A percentile compares a stretch with the other conserved stretches of the same genome.
Conservation (phyloP, 805 yeast genomes). For the Lachancea quebecensis region DNA sequence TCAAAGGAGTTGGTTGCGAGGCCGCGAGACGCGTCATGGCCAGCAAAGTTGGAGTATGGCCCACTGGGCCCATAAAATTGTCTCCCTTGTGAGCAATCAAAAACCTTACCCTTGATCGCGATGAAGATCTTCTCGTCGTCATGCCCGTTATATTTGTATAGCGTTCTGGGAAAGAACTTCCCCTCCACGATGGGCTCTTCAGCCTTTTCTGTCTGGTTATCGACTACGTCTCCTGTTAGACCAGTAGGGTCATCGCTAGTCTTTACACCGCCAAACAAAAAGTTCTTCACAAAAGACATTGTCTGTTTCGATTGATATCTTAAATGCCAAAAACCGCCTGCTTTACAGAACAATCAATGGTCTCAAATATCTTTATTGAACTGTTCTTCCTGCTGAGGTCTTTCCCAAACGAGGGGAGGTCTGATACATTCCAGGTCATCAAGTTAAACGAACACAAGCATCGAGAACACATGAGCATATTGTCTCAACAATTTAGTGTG, state of each 20-base stretch:
- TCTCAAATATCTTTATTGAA: no score
- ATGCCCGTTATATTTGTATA: slow-evolving; percentile 72
- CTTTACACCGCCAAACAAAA: slow-evolving; percentile 29
- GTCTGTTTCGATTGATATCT: neutral
- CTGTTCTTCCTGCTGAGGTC: neutral
- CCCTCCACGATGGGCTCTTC: slow-evolving; percentile 38
- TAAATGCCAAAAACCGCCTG: no score
- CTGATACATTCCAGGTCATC: neutral
- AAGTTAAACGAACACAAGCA: slow-evolving; percentile 1
- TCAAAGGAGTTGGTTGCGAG: slow-evolving; percentile 86
- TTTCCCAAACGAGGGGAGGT: neutral
- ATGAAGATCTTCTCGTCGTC: slow-evolving; percentile 76
- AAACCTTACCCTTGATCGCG: slow-evolving; percentile 81
- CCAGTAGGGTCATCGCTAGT: slow-evolving; percentile 33
- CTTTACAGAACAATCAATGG: no score
- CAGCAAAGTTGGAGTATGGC: slow-evolving; percentile 90
- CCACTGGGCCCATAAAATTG: slow-evolving; percentile 94
- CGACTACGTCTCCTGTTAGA: slow-evolving; percentile 10
- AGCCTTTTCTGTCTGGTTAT: neutral
- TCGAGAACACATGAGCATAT: no score
- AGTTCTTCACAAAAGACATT: slow-evolving; percentile 32
- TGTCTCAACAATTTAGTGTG: neutral
- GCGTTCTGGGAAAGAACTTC: slow-evolving; percentile 63
- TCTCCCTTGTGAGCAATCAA: slow-evolving; percentile 73
- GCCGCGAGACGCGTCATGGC: slow-evolving; percentile 92